phyloP scores from a whole-genome alignment of 805 yeast species.

The Cyberlindnera euphorbiiphila region DNA sequence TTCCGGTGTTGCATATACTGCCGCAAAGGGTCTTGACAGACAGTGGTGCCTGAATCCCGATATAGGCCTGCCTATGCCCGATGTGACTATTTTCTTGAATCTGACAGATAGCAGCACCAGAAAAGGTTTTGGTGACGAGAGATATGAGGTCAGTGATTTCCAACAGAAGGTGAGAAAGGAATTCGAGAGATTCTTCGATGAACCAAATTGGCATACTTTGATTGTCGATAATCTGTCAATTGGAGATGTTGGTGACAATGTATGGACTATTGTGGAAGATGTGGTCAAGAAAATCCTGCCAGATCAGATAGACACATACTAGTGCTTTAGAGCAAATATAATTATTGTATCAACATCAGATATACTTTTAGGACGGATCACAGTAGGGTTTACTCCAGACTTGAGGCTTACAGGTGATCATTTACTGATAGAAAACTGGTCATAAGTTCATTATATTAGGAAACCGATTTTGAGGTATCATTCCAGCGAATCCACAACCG shows the following conservation, averaged over 20 bases:
- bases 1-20: slow-evolving; percentile 89
- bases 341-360: background rate
- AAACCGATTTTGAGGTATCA: slow-evolving; percentile 22
- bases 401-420: too few relatives aligned
- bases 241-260: slow-evolving; percentile 46
- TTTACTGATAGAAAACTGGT: background rate
- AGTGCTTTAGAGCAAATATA: background rate
- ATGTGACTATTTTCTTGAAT: slow-evolving; percentile 72
- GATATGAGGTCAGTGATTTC: slow-evolving; percentile 75
- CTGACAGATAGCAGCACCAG: slow-evolving; percentile 47
- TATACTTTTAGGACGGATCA: too few relatives aligned
- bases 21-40: slow-evolving; percentile 71
- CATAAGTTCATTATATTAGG: too few relatives aligned
- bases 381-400: too few relatives aligned
- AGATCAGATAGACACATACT: slow-evolving; percentile 14
- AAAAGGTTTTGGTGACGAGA: slow-evolving; percentile 89
- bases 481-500: slow-evolving; percentile 59
- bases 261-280: slow-evolving; percentile 37
- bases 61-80: slow-evolving; percentile 82
- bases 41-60: slow-evolving; percentile 86
- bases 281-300: slow-evolving; percentile 7
- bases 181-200: slow-evolving; percentile 47
- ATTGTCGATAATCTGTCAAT: slow-evolving; percentile 58
- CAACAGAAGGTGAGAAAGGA: slow-evolving; percentile 66
- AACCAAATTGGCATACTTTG: slow-evolving; percentile 41